phyloP scores from a whole-genome alignment of 352 stramenopile species.

The Pythium aphanidermatum region DNA sequence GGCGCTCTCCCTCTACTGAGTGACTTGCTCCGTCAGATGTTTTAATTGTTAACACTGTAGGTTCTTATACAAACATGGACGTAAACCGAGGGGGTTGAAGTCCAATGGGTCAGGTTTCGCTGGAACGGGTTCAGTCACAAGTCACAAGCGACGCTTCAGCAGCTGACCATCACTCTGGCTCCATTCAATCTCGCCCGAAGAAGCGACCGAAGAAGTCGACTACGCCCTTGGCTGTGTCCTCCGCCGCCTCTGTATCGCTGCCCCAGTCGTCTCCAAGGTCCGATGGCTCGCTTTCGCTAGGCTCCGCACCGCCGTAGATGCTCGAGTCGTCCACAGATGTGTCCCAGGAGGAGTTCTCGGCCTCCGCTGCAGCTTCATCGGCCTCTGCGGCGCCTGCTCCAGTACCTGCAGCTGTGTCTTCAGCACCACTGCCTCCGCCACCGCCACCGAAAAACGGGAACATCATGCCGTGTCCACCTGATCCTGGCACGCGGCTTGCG shows the following conservation, averaged over 20 bases:
- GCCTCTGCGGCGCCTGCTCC: conserved; percentile 21
- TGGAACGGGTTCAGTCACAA: too few relatives aligned
- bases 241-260: conserved; percentile 11
- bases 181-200: conserved; percentile 40
- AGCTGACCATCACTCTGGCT: too few relatives aligned
- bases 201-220: conserved; percentile 59
- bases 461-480: conserved; percentile 72
- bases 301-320: conserved; percentile 33
- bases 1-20: too few relatives aligned
- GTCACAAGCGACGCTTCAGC: too few relatives aligned
- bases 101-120: too few relatives aligned
- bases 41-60: too few relatives aligned
- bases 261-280: conserved; percentile 19
- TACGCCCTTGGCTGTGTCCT: conserved; percentile 28
- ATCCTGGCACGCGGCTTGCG: conserved; percentile 74
- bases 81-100: conserved; percentile 13
- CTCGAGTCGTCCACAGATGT: conserved; percentile 29
- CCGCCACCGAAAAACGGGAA: conserved; percentile 83
- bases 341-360: conserved; percentile 24
- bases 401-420: conserved; percentile 20
- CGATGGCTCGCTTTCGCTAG: background rate
- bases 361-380: conserved; percentile 5
- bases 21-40: too few relatives aligned
- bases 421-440: conserved; percentile 32
- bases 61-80: too few relatives aligned